Conservation (phyloP, 2,329 filamentous ascomycete genomes). For the Cylindrodendrum hubeiense region DNA sequence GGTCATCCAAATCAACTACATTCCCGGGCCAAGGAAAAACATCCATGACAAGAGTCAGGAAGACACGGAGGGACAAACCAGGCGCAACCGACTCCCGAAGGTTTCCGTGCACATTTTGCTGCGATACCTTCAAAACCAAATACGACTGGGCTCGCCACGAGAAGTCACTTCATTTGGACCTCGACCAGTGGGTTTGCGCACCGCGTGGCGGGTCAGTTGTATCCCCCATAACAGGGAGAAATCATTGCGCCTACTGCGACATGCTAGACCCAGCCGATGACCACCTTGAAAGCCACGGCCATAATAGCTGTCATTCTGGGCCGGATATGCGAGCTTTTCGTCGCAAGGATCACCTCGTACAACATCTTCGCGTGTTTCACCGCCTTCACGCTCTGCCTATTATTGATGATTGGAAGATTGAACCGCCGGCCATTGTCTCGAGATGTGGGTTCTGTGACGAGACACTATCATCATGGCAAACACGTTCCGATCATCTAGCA, state of each 20-base stretch:
- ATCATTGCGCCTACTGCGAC: conserved; percentile 32
- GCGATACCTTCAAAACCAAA: conserved; percentile 9
- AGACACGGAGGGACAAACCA: background rate
- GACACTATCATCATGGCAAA: conserved; percentile 33
- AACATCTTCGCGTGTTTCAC: conserved; percentile 36
- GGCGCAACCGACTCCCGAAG: background rate
- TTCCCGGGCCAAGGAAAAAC: background rate
- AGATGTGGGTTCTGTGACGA: conserved; percentile 43
- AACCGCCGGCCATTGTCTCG: conserved; percentile 29
- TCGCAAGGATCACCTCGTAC: conserved; percentile 42
- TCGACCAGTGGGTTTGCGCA: conserved; percentile 7
- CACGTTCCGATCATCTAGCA: conserved; percentile 40
- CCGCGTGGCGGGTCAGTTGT: conserved; percentile 19
- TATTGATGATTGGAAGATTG: conserved; percentile 48
- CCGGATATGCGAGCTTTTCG: conserved; percentile 25
- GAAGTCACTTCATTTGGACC: conserved; percentile 9
- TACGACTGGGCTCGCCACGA: conserved; percentile 16
- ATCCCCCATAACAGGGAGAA: conserved; percentile 19
- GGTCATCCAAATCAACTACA: background rate
- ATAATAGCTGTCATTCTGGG: conserved; percentile 14
- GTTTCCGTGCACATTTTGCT: conserved; percentile 15
- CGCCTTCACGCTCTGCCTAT: conserved; percentile 53
- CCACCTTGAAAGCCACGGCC: conserved; percentile 28
- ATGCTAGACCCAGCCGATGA: conserved; percentile 17
- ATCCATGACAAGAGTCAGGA: background rate